Base-by-base conservation (phyloP, 140 eudicot species). In the Senecio squalidus region DNA sequence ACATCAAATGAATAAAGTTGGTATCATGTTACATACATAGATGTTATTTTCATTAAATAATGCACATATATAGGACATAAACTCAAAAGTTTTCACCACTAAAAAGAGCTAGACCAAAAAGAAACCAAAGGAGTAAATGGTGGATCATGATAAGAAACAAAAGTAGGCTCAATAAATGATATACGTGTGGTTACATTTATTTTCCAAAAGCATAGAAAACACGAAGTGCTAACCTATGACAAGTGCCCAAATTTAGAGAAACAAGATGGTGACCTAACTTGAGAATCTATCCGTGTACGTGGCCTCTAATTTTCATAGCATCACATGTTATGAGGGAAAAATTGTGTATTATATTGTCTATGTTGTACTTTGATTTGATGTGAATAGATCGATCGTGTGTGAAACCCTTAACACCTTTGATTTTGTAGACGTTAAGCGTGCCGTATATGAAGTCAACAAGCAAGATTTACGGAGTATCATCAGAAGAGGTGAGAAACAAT, bases 381-480 rank as follows among this genome's bases (percentile, higher is more conserved):
- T 60, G 75, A 69, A 33, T 48, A 17, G 67, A 28, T 34, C 23
- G n/a, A n/a, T n/a, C n/a, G n/a, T n/a, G n/a, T n/a, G 10, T 1
- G 33, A 47, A 31, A 34, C 55, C 17, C 28, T n/a, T 44, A 61
- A 68, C 60, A 36, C 41, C 46, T 1, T 68, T 58, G 61, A 48
- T 69, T 62, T 48, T 66, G 74, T 78, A 89, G 97, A 89, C 95
- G 6, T 44, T 89, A 50, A 89, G 90, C 5, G 95, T 89, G 20
- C 97, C 97, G 54, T 89, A 89, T 78, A 75, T 89, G 93, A 89
- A 89, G 82, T 74, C 86, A 65, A 70, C 86, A 30, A 30, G 60
- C 28, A 74, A 82, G 70, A 66, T 70, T 60, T 58, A 46, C 16
- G 67, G 69, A 49, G 71, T 73, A 67, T 55, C 73, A 17, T 68